Evolutionary conservation across 1,139 yeast species (phyloP).

Genomic region (Blastobotrys proliferans): DNA sequence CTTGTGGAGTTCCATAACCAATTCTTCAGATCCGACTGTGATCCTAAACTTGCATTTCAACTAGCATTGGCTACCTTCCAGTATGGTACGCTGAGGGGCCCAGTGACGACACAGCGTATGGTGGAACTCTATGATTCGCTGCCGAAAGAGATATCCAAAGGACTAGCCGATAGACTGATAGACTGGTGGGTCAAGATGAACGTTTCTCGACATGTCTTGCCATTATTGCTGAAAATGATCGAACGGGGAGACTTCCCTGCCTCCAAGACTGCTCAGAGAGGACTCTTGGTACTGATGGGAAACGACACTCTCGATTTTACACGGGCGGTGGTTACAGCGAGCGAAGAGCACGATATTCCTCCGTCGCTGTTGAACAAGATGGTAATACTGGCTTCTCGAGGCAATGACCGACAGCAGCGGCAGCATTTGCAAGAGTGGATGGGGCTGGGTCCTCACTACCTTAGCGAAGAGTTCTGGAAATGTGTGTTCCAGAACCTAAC

Average conservation of each 20-base stretch:
- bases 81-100: constrained; percentile 7
- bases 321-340: neutral
- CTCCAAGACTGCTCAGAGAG: neutral
- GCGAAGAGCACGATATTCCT: neutral
- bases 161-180: constrained; percentile 4
- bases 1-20: constrained; percentile 3
- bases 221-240: constrained; percentile 3
- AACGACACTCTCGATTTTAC: neutral
- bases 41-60: neutral
- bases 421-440: neutral
- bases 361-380: neutral
- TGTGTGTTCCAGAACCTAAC: neutral
- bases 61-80: neutral
- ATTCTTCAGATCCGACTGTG: neutral
- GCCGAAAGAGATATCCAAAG: neutral
- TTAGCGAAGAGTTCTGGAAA: constrained; percentile 8
- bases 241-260: constrained; percentile 3
- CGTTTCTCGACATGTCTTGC: constrained; percentile 4
- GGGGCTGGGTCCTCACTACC: constrained; percentile 1
- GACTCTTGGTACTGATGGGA: neutral
- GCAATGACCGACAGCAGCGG: neutral
- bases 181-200: constrained; percentile 3
- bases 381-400: neutral
- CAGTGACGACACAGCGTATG: neutral
- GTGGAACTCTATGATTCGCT: constrained; percentile 2